Evolutionary conservation across 2,329 filamentous ascomycete species (phyloP), one percentile per base, ranked within the genome.

Genomic region (Botrytis byssoidea): DNA sequence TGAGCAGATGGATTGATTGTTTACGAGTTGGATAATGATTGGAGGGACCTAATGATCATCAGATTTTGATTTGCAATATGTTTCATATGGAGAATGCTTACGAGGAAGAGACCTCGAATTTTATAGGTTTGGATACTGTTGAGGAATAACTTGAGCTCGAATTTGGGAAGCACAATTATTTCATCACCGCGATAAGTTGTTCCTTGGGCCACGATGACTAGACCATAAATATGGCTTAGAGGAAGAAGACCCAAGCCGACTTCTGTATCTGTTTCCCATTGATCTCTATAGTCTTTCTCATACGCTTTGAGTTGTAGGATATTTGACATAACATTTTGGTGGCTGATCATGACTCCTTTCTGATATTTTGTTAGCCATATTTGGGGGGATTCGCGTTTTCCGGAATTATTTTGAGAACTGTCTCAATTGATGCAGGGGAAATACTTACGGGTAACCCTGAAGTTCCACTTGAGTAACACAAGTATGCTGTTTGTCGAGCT

Each of bases 291-390:
- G 82, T 42, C 83, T 79, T 9, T 81, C 80, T 73, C 87, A 80
- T 81, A 92, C 88, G 55, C 32, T 25, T 44, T 59, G 57, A 79
- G 75, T 59, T 80, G 79, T 32, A 88, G 77, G 14, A 91, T 80
- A 81, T 97, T 97, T 74, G 93, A 84, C 14, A 97, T 88, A 72
- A 97, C 90, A 81, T 98, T 98, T 77, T 84, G 83, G 82, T 98
- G 95, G 29, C 90, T 93, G 63, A 98, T 87, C 88, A 93, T 92
- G 20, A 98, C 95, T 29, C 95, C 95, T 84, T 98, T 98, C 3
- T 80, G 59, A 48, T 71, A 42, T 57, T 18, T 29, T n/a, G 48
- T 55, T 55, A 55, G 48, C 25, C 48, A 55, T n/a, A n/a, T 55
- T 16, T n/a, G 5, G 25, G 22, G 12, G 48, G 25, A n/a, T 55